Evolutionary conservation across 495 filamentous ascomycete genomes (phyloP).

Genomic region (Penicillium psychrofluorescens): DNA sequence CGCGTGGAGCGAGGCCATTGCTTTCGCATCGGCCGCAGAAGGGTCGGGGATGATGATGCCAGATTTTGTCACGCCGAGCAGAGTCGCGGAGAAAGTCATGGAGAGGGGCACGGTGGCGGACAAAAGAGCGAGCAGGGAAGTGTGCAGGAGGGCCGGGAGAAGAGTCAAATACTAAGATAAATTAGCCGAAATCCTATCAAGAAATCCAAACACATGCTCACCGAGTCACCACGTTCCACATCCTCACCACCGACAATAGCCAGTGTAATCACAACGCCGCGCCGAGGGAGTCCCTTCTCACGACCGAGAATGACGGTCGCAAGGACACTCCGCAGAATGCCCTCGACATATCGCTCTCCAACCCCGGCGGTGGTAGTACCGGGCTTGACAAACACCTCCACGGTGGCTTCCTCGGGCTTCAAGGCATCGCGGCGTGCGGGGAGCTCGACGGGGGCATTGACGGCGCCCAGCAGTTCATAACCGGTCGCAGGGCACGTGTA

Average conservation of each 20-base stretch:
- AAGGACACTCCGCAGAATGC: conserved; percentile 22
- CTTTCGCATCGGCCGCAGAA: conserved; percentile 43
- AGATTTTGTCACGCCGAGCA: conserved; percentile 51
- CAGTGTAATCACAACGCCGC: conserved; percentile 37
- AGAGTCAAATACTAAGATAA: conserved; percentile 59
- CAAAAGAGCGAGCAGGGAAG: conserved; percentile 63
- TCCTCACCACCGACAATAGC: conserved; percentile 42
- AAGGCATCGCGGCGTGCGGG: conserved; percentile 68
- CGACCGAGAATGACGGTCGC: conserved; percentile 26
- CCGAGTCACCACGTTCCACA: conserved; percentile 60
- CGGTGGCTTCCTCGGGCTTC: conserved; percentile 77
- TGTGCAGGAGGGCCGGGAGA: conserved; percentile 69
- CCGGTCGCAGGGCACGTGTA: conserved; percentile 62
- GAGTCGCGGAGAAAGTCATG: conserved; percentile 57
- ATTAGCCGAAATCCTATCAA: neutral
- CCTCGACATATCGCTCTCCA: conserved; percentile 55
- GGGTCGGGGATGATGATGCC: conserved; percentile 49
- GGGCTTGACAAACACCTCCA: conserved; percentile 87
- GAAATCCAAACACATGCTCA: conserved; percentile 37
- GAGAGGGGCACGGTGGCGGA: conserved; percentile 70
- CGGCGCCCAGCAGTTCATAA: conserved; percentile 73
- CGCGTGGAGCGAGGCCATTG: conserved; percentile 64
- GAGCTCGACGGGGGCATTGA: conserved; percentile 91
- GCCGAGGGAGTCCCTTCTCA: conserved; percentile 27
- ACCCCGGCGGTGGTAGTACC: conserved; percentile 58